Conservation (phyloP, 805 yeast genomes). For the Jamesozyma piceae region DNA sequence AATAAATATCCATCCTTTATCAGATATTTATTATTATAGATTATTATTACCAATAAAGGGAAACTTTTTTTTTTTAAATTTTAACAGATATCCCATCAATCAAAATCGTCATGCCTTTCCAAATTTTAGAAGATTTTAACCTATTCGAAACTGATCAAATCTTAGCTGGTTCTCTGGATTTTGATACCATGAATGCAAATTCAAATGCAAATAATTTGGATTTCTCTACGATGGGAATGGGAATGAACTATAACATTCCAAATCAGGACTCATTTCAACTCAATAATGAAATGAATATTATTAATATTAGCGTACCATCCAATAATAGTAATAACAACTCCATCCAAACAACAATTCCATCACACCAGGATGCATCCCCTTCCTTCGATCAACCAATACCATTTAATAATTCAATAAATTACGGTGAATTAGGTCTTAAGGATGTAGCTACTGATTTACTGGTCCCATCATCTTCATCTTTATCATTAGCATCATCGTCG, state of each 20-base stretch:
- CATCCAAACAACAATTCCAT: background rate
- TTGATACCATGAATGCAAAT: background rate
- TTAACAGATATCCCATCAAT: too few relatives aligned
- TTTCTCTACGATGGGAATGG: background rate
- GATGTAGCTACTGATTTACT: background rate
- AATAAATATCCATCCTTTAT: too few relatives aligned
- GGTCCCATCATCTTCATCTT: background rate
- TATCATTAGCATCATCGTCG: background rate
- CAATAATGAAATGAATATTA: background rate
- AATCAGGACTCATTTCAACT: background rate
- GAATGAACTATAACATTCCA: background rate
- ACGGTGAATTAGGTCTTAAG: background rate
- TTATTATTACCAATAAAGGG: too few relatives aligned
- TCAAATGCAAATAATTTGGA: background rate
- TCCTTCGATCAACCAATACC: background rate
- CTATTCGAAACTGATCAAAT: constrained; percentile 2
- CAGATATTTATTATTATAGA: too few relatives aligned
- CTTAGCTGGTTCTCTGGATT: background rate
- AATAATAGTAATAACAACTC: background rate
- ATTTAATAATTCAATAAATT: background rate
- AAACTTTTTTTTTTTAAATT: too few relatives aligned
- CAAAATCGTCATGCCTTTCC: constrained; percentile 7
- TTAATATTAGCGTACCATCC: background rate
- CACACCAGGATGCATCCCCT: background rate
- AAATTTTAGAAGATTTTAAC: constrained; percentile 1